These are phyloP conservation scores for Penicillium sp. DNA, from an alignment of 2,329 filamentous ascomycete species.

Conservation along the genomic window DNA sequence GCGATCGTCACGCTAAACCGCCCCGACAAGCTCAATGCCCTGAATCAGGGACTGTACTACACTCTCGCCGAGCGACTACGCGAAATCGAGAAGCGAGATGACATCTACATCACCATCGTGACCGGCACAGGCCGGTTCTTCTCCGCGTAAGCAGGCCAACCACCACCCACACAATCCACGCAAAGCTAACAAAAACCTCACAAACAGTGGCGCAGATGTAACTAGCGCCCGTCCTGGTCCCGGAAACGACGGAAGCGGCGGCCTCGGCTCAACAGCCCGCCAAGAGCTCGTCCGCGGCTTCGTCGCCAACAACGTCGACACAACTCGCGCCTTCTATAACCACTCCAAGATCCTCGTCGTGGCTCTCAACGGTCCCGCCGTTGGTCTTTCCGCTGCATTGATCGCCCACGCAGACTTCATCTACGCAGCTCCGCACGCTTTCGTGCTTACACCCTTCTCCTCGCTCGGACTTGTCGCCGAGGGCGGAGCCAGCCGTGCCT, in stretches of 20 bases:
- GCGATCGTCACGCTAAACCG: slow-evolving; percentile 87
- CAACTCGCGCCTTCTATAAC: slow-evolving; percentile 84
- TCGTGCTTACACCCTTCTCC: slow-evolving; percentile 86
- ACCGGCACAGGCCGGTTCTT: slow-evolving; percentile 80
- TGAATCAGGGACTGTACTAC: slow-evolving; percentile 73
- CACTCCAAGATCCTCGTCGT: slow-evolving; percentile 92
- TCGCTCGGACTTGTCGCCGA: slow-evolving; percentile 88
- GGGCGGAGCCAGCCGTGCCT: slow-evolving; percentile 74
- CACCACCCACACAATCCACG: not conserved
- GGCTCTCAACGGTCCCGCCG: slow-evolving; percentile 86
- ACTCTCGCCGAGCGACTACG: slow-evolving; percentile 70
- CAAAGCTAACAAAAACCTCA: not conserved
- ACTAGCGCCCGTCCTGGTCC: slow-evolving; percentile 49
- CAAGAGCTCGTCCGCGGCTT: slow-evolving; percentile 70
- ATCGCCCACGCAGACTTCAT: slow-evolving; percentile 87
- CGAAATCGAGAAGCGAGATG: slow-evolving; percentile 74
- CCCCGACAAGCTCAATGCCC: slow-evolving; percentile 82
- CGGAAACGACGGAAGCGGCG: slow-evolving; percentile 27
- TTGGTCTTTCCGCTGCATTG: slow-evolving; percentile 84
- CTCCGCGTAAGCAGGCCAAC: slow-evolving; percentile 67
- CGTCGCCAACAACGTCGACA: slow-evolving; percentile 82
- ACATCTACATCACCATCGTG: slow-evolving; percentile 81
- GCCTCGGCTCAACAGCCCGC: slow-evolving; percentile 44
- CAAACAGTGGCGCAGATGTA: slow-evolving; percentile 74
- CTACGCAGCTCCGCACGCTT: slow-evolving; percentile 78